Base-by-base conservation (phyloP, 768 basidiomycete species). In the Coprinopsis sp. region DNA sequence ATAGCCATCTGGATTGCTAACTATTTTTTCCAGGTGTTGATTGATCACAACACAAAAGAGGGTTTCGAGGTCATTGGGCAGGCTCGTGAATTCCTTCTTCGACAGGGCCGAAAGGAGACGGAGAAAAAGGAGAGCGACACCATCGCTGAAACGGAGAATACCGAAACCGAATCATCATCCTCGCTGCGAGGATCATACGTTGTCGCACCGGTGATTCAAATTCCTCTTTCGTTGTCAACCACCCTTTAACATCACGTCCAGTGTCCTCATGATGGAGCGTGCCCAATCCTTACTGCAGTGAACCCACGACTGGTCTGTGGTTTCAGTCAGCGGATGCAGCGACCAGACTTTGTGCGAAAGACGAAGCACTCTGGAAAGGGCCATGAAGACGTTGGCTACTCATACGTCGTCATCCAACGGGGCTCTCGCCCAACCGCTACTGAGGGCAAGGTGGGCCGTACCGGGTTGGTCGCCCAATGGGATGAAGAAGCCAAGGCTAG, bases 201-300 rank as follows among this genome's bases (percentile, higher is more conserved):
- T n/a, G 70, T 94, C 40, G 92, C 92, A 43, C 92, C 92, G 23
- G 91, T 92, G 63, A 63, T 52, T 21, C 36, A 24, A 28, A 7
- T 24, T 21, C 33, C 29, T 25, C 4, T 23, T 28, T 27, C 31
- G n/a, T 45, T n/a, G n/a, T 33, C n/a, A 3, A 3, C 34, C 34
- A 50, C 12, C 54, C 24, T 23, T 7, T 44, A 13, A 24, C 21
- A 22, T 30, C 8, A 13, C 25, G 8, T 18, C 16, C 58, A 94
- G 85, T 98, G 95, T 58, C 91, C 95, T 11, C 95, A 98, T 57
- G 94, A 98, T 59, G 73, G 74, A 19, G 69, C 71, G 33, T 97
- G 95, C 62, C 94, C 95, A 2, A 66, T 97, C 22, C 73, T 78
- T 57, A 68, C 72, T 50, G 69, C 74, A n/a, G 78, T 79, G 28